Evolutionary conservation across 1,284 basidiomycete species (phyloP).

Genomic region (Ceraceosorus guamensis): DNA sequence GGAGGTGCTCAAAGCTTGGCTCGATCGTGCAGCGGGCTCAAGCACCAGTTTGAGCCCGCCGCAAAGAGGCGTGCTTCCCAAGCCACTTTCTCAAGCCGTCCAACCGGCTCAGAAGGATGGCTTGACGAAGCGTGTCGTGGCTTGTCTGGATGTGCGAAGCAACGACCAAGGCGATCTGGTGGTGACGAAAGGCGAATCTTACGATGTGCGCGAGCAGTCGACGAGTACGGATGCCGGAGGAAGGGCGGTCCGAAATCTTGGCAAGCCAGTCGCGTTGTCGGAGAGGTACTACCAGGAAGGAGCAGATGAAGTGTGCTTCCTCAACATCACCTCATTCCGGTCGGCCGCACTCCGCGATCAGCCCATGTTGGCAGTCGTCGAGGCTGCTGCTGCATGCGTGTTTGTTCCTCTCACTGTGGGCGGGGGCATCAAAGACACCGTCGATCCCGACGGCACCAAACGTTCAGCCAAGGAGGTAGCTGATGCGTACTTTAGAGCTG

Average conservation of each 20-base stretch:
- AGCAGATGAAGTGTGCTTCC: slow-evolving; percentile 92
- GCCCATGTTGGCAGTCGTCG: slow-evolving; percentile 94
- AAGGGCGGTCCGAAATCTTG: slow-evolving; percentile 81
- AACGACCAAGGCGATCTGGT: slow-evolving; percentile 96
- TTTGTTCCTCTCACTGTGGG: slow-evolving; percentile 99
- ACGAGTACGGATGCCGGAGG: slow-evolving; percentile 9
- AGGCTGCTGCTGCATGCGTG: slow-evolving; percentile 76
- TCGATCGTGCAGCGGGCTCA: slow-evolving; percentile 53
- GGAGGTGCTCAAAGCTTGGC: slow-evolving; percentile 72
- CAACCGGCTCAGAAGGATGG: slow-evolving; percentile 47
- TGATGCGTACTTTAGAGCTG: slow-evolving; percentile 89
- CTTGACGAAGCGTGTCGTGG: slow-evolving; percentile 84
- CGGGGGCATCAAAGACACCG: slow-evolving; percentile 91
- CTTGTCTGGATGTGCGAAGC: slow-evolving; percentile 93
- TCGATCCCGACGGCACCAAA: slow-evolving; percentile 87
- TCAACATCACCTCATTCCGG: slow-evolving; percentile 99
- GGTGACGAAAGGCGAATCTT: slow-evolving; percentile 98
- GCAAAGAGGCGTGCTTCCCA: slow-evolving; percentile 17
- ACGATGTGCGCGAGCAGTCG: slow-evolving; percentile 78
- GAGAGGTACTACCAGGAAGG: slow-evolving; percentile 77
- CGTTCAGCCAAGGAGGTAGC: slow-evolving; percentile 87
- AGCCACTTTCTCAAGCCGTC: slow-evolving; percentile 12
- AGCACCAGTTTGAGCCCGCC: slow-evolving; percentile 9
- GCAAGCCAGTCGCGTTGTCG: slow-evolving; percentile 90
- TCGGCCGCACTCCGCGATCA: slow-evolving; percentile 90